Evolutionary conservation across 257 asterid genomes (phyloP), one percentile per base, ranked within the genome.

Genomic region (Solanum ossicruentum): DNA sequence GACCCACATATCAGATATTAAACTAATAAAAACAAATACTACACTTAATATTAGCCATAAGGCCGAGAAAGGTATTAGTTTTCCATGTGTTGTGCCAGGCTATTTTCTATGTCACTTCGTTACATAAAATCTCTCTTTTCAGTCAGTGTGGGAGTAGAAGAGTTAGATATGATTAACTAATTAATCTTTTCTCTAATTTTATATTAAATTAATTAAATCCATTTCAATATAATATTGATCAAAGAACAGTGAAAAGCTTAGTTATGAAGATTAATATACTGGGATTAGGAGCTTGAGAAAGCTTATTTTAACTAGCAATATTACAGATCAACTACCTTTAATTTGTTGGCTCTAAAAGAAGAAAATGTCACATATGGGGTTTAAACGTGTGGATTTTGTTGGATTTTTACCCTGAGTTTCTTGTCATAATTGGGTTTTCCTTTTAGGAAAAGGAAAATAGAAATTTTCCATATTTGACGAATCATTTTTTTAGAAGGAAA

Each of bases 41-140:
- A 86, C 88, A 86, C 88, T 88, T 88, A 85, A 88, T 84, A 88
- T 86, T 88, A 86, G 85, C 84, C 91, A 86, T 82, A 88, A 86
- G 89, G 86, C 86, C 87, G 86, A 88, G 90, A 88, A 86, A 86
- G 85, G 90, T 88, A 86, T 88, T 86, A 28, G 16, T 55, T 80
- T 2, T 13, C 55, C 55, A 28, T 13, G n/a, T 12, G 5, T 26
- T 4, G 2, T 8, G 5, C 32, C 6, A 10, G 23, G 6, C 39
- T 5, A 28, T 23, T 61, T 61, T 61, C 11, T 61, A 21, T 61
- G 7, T 47, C 52, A 47, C 10, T 47, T 47, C 9, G 52, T 11
- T 47, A 47, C 12, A 10, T 47, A 47, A 47, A 47, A 47, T 8
- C 52, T 2, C 52, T 47, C 12, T 47, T 47, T 47, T 1, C 52